Base-by-base conservation (phyloP, 495 filamentous ascomycete species). In the Poronia punctata region DNA sequence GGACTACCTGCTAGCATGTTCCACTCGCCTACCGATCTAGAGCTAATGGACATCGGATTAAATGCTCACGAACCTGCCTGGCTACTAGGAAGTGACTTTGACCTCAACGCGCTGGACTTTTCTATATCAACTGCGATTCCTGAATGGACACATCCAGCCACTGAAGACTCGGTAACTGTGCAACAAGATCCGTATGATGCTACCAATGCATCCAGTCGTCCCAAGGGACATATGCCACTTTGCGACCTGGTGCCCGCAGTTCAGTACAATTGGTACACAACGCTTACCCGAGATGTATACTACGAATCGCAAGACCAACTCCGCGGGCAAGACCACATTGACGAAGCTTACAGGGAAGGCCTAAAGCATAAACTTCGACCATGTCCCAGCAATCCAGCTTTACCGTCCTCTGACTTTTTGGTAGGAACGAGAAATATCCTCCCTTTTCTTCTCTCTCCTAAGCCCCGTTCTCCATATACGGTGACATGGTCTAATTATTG, bases 181-280 rank as follows among this genome's bases (percentile, higher is more conserved):
- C 27, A 40, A 14, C 38, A 32, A 12, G 38, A 41, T 20, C 18
- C 21, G 11, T 41, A 41, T 10, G 29, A 25, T 33, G 15, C 21
- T 18, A 25, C 38, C 5, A 32, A 41, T 23, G 15, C 21, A 17
- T 10, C 26, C 18, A 30, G 38, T 26, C 38, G 29, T 33, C n/a
- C 9, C n/a, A 41, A 41, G 29, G 38, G 38, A 5, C 38, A 41
- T 30, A 26, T 34, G 28, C 12, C 38, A 26, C 38, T 41, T 7
- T 41, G 28, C 20, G 38, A 41, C 29, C 26, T 41, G 6, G 38
- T 34, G 15, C 38, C 28, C 4, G 38, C 38, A 25, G 38, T 41
- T n/a, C 38, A 41, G 15, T 41, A 41, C 21, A 33, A 41, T 41
- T 41, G 38, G 38, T 41, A 41, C 34, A 14, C 38, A 3, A 41